Base-by-base conservation (phyloP, 805 yeast genomes). In the Alloascoidea hylecoeti region DNA sequence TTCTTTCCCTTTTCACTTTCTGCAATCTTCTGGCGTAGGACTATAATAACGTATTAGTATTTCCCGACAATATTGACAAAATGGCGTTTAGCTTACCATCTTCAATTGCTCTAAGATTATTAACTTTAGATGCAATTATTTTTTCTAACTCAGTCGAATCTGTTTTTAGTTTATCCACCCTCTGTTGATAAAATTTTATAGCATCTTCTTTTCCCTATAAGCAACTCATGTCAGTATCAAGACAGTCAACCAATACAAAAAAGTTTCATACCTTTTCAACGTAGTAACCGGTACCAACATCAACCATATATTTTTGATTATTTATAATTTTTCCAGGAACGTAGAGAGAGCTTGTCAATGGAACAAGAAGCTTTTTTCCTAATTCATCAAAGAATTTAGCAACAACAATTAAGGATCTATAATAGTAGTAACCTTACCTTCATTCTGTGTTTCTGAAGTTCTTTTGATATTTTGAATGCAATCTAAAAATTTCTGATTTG, bases 251-350 rank as follows among this genome's bases (percentile, higher is more conserved):
- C n/a, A 23, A 12, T 23, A 12, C n/a, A n/a, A n/a, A 12, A 33
- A 33, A 33, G 4, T 6, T 34, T 12, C 47, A 15, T 27, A 47
- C 52, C 46, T 92, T 92, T 52, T 85, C 95, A 14, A 86, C 88
- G 53, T 71, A 92, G 54, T 92, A 92, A 2, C 97, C 97, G 0
- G 98, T 92, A 27, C 98, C 98, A 17, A 92, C 78, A 53, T 92
- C 98, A 5, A 92, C 95, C 53, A 92, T 64, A 49, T 79, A 92
- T 41, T 69, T 75, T 42, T 77, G 69, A 38, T 68, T 68, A 41
- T 79, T 73, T 34, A 66, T 64, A 38, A 83, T 68, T 39, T 64
- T 70, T 2, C 97, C 98, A 3, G 96, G 95, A 17, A 92, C 79
- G 47, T 92, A 92, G 33, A 92, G 61, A 0, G 96, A 84, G 15